A percentile compares a stretch with the other conserved stretches of the same genome.
Conservation (phyloP, 2,329 filamentous ascomycete species). For the Ceratocystis destructans region DNA sequence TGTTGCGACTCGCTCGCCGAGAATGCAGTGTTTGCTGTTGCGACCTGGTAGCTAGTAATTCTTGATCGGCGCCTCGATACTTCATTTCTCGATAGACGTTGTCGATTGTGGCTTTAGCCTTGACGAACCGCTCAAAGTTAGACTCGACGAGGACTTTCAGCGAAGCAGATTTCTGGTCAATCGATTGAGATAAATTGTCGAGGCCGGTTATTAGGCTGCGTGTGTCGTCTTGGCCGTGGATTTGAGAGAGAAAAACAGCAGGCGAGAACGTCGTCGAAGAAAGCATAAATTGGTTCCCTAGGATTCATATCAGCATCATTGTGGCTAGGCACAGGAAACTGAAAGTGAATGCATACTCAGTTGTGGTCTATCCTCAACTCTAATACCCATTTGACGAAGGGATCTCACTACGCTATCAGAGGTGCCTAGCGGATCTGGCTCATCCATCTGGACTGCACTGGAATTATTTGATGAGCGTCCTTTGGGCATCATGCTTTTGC, state of each 20-base stretch:
- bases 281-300: slow-evolving; percentile 82
- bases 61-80: slow-evolving; percentile 46
- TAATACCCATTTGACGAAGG: slow-evolving; percentile 60
- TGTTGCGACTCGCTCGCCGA: slow-evolving; percentile 17
- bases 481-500: slow-evolving; percentile 47
- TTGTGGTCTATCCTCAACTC: slow-evolving; percentile 69
- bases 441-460: slow-evolving; percentile 74
- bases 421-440: slow-evolving; percentile 80
- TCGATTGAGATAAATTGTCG: slow-evolving; percentile 74
- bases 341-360: slow-evolving; percentile 44
- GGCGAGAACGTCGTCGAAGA: slow-evolving; percentile 95
- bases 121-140: slow-evolving; percentile 96
- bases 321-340: slow-evolving; percentile 1
- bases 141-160: slow-evolving; percentile 92
- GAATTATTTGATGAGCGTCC: slow-evolving; percentile 28
- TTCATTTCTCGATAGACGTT: slow-evolving; percentile 99
- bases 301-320: slow-evolving; percentile 8
- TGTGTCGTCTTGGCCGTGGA: slow-evolving; percentile 76
- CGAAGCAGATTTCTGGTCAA: slow-evolving; percentile 94
- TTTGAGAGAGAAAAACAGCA: slow-evolving; percentile 77
- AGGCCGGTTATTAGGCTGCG: slow-evolving; percentile 67
- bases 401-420: slow-evolving; percentile 75
- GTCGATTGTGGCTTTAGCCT: slow-evolving; percentile 94
- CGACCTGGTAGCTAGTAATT: slow-evolving; percentile 44
- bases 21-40: slow-evolving; percentile 40